These are phyloP conservation scores for Cladosporium sp. DNA, from an alignment of 2,329 filamentous ascomycete species.

Conservation along the genomic window DNA sequence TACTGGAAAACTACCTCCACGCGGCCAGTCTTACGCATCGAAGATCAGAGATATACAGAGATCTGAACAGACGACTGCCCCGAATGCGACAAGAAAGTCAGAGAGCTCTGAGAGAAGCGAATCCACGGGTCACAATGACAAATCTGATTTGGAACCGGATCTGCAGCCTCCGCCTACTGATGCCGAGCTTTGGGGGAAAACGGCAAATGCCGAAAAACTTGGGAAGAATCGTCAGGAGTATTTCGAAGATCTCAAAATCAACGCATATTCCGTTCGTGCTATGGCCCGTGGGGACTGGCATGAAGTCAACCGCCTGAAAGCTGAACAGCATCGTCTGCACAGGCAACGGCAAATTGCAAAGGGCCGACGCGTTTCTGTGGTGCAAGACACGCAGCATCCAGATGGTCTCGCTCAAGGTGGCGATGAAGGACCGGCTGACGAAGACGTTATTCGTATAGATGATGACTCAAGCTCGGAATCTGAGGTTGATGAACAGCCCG, in stretches of 20 bases:
- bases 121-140: too few relatives aligned
- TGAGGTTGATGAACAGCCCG: neutral
- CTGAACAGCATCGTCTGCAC: neutral
- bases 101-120: neutral
- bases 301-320: slow-evolving; percentile 1
- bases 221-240: slow-evolving; percentile 4
- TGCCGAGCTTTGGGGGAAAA: neutral
- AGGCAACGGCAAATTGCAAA: slow-evolving; percentile 2
- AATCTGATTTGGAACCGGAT: too few relatives aligned
- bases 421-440: slow-evolving; percentile 3
- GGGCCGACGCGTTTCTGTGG: neutral
- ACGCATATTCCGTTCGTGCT: neutral
- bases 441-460: slow-evolving; percentile 6
- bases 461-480: neutral
- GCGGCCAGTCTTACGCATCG: slow-evolving; percentile 5
- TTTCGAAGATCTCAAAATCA: slow-evolving; percentile 7
- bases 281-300: slow-evolving; percentile 6
- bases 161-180: neutral
- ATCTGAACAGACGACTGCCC: neutral
- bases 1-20: neutral
- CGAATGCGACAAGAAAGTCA: neutral
- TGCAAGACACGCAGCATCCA: slow-evolving; percentile 2
- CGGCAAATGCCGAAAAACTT: neutral
- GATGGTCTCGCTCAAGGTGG: slow-evolving; percentile 7
- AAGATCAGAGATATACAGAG: slow-evolving; percentile 6